Evolutionary conservation across 768 basidiomycete genomes (phyloP), one percentile per base, ranked within the genome.

Genomic region (Pleurotus sapidus): DNA sequence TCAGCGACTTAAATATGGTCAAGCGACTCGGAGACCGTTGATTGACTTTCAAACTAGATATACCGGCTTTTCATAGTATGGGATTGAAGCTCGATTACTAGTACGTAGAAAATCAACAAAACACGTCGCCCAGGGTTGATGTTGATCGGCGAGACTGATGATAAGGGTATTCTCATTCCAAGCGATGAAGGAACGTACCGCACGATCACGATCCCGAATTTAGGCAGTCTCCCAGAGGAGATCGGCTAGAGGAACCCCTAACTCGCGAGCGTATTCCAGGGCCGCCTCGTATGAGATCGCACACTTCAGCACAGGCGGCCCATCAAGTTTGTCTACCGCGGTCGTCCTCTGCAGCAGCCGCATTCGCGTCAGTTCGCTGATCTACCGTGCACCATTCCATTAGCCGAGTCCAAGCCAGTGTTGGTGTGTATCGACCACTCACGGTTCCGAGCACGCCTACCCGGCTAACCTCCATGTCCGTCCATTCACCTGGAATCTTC

Each of bases 281-380:
- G 82, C 80, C 4, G 77, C 71, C 1, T 85, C 81, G 53, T 86
- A 82, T 14, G 82, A 79, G n/a, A 92, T 76, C 1, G 83, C 87
- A 64, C 84, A 88, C 63, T 89, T 92, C 68, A 88, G 89, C 72
- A 77, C 81, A 1, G 88, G 83, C 0, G 87, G 82, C 0, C 84
- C 87, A 49, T 92, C 88, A 24, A 90, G 68, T 60, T 77, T 81
- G 43, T 92, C 90, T 4, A 70, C 43, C 2, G 79, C 74, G 7
- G 85, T 82, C 3, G 82, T 85, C 5, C 88, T 79, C 58, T 87
- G 80, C n/a, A 93, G 67, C 9, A 89, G 77, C 4, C 85, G 81
- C 73, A 84, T 81, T 3, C 81, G 75, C 0, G 84, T 77, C 2
- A 93, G 77, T 60, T 92, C 86, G 57, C 76, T 74, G 18, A 93